phyloP scores from a whole-genome alignment of 1,284 basidiomycete species.

The Schizopora paradoxa region DNA sequence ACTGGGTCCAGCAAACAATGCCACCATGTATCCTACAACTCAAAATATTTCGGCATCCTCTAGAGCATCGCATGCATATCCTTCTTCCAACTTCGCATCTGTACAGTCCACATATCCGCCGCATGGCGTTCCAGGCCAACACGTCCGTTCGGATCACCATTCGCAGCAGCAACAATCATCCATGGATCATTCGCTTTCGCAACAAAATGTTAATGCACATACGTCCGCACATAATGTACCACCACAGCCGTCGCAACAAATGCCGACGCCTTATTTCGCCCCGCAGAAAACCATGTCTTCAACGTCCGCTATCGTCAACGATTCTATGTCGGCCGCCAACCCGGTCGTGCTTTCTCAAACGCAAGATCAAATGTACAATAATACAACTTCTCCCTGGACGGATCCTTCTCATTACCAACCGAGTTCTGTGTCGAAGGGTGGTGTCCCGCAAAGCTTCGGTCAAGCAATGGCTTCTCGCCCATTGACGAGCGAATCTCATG shows the following conservation, averaged over 20 bases:
- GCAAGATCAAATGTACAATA: slow-evolving; percentile 11
- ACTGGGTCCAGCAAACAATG: neutral
- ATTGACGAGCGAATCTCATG: neutral
- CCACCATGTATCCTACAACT: slow-evolving; percentile 12
- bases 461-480: neutral
- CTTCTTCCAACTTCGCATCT: slow-evolving; percentile 5
- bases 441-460: neutral
- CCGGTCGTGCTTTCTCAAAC: neutral
- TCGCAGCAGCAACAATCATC: slow-evolving; percentile 11
- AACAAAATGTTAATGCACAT: slow-evolving; percentile 10
- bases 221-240: neutral
- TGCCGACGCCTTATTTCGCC: no score
- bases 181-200: slow-evolving; percentile 1
- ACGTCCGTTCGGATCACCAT: slow-evolving; percentile 6
- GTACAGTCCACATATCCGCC: slow-evolving; percentile 8
- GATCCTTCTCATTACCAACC: no score
- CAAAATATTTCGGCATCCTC: slow-evolving; percentile 9
- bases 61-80: slow-evolving; percentile 12
- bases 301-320: slow-evolving; percentile 1
- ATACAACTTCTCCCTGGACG: no score
- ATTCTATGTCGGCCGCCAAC: neutral
- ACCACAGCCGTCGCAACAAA: neutral
- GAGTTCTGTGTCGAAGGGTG: no score
- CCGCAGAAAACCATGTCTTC: no score
- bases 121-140: no score